Base-by-base conservation (phyloP, 1,284 basidiomycete species). In the Wallemia ichthyophaga region DNA sequence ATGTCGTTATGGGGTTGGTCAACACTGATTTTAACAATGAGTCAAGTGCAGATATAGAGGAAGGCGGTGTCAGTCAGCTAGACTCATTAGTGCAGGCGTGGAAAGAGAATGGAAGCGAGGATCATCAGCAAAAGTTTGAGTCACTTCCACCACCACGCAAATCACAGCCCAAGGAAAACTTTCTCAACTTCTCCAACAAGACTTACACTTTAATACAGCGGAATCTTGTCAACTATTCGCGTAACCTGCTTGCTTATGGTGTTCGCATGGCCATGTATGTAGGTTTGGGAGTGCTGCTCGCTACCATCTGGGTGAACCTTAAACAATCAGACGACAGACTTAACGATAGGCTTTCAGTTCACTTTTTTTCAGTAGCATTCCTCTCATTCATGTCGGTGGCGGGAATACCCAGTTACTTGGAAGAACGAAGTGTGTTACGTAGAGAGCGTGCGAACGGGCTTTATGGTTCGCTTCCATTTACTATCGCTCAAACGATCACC, bases 211-310 rank as follows among this genome's bases (percentile, higher is more conserved):
- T 48, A 5, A 5, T 21, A 3, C 9, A 48, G 37, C 11, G 37
- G 5, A 48, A 48, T 19, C 5, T 48, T 5, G 11, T 48, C 37
- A 48, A 48, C 37, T 48, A 48, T 21, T 48, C 37, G 11, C 11
- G 37, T 5, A 79, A 80, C 64, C 63, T 79, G 1, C 69, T 81
- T 28, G 78, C 77, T 1, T 81, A 78, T 65, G 77, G 78, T n/a
- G 73, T 80, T 1, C 70, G 78, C 28, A 63, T 73, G 0, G 77
- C 70, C 25, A 80, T 81, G 78, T 81, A 79, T 62, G 62, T 63
- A 65, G 75, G 75, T 5, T 75, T 78, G 73, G 76, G 74, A 0
- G 60, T 77, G 1, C 72, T 78, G 69, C 69, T 79, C 37, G 78
- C 75, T 0, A 75, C 76, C 0, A 76, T 78, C 57, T 80, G 78